Evolutionary conservation across 2,329 filamentous ascomycete genomes (phyloP), one percentile per base, ranked within the genome.

Genomic region (Penicillium sp.): DNA sequence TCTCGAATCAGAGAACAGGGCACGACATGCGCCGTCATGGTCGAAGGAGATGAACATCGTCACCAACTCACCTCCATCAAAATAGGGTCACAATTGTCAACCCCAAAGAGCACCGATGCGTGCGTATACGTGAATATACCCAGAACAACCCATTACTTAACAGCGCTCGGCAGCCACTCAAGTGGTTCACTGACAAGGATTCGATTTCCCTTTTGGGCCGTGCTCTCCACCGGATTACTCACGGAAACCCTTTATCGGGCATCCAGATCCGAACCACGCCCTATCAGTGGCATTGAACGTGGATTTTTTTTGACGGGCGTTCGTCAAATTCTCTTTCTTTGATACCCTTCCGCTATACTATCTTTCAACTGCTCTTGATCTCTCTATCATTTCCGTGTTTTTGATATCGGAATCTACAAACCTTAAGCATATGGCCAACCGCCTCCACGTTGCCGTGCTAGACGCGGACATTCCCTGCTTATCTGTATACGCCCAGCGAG

Each of bases 391-490:
- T 18, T 35, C 18, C 14, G 8, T 14, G 27, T 5, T 27, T 22
- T 5, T 11, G 2, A 20, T 11, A 6, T 18, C 18, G 2, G 16
- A 36, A 6, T 38, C 38, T 35, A 28, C 46, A 25, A 14, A 43
- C 10, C 5, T 27, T 7, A 4, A 38, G 45, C 41, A 55, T 36
- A 63, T 58, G 56, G 45, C 55, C 33, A 51, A 43, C 43, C 58
- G 33, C 16, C 60, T 75, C 59, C 62, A 74, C 60, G 57, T 72
- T 54, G 61, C 72, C 51, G 51, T 69, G 20, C 54, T 73, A 44
- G 65, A 76, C 63, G 50, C 67, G 54, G 63, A 76, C 56, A 50
- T 69, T 18, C 70, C 70, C 18, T 66, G 68, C 13, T 63, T 61
- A 10, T 46, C 59, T 24, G 63, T 72, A 48, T 71, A 70, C 51